Evolutionary conservation across 768 basidiomycete species (phyloP), one percentile per base, ranked within the genome.

Genomic region (Russula olivacea): DNA sequence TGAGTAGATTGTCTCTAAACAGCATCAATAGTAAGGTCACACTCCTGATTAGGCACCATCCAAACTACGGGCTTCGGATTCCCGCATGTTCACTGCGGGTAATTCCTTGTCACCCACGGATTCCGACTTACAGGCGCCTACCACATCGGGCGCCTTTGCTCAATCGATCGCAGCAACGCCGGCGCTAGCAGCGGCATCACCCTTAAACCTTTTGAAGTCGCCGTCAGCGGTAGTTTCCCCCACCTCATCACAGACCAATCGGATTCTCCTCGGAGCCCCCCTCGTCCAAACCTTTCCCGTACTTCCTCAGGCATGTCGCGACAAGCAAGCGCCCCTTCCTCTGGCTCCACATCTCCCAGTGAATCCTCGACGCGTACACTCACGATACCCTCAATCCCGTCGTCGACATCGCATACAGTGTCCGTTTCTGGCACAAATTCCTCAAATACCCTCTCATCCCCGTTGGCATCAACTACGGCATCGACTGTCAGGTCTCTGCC

Each of bases 61-160:
- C 38, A 59, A 57, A 53, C 19, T 45, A 30, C 63, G 66, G 30
- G 66, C 66, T 12, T 66, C 66, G 12, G 66, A 66, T 41, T 66
- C 66, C n/a, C 66, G 66, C 28, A 60, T 49, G 4, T 59, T 59
- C 23, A 51, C 49, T 21, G 14, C 45, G 49, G 48, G 32, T 0
- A 53, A 54, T 30, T 41, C 52, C 43, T 54, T 14, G 3, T 60
- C 63, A 56, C 8, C 50, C 5, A 50, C 36, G 25, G 45, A 30
- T 59, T 50, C 64, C 12, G 59, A 36, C 49, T 36, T 48, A 40
- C 19, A 43, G 38, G 63, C 58, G 34, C 40, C 66, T 32, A 51
- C 53, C 21, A 19, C 45, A 21, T 11, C 14, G 14, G 32, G 61
- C 45, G 49, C 36, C 47, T 58, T 61, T 17, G 7, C 23, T 1